Percentiles rank a stretch among this genome's conserved stretches.
These are phyloP conservation scores for Stagonosporopsis chrysanthemi DNA, from an alignment of 2,329 filamentous ascomycete species.

Conservation along the genomic window DNA sequence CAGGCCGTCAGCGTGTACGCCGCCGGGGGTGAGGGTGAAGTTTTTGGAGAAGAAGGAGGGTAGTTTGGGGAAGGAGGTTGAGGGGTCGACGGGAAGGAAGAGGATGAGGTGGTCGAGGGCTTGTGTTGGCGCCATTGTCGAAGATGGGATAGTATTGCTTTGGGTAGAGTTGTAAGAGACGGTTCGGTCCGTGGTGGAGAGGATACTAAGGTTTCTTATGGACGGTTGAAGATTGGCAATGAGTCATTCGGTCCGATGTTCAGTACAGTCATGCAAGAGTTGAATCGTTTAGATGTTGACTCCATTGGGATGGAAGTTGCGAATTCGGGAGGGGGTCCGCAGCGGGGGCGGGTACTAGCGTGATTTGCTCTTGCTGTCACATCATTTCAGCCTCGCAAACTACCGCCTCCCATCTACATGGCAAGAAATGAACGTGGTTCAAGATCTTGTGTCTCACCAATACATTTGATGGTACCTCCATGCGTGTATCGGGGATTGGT, in stretches of 20 bases:
- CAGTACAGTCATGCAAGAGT: not conserved
- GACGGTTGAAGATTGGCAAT: not conserved
- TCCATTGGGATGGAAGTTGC: not conserved
- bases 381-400: constrained; percentile 7
- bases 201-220: not conserved
- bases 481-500: too few species aligned
- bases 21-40: constrained; percentile 68
- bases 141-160: not conserved
- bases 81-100: constrained; percentile 64
- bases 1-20: constrained; percentile 66
- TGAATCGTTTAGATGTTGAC: not conserved
- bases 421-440: not conserved
- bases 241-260: constrained; percentile 5
- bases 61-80: constrained; percentile 48
- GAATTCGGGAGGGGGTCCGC: constrained; percentile 6
- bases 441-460: not conserved
- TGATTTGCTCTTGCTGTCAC: constrained; percentile 2
- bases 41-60: constrained; percentile 60
- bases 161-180: not conserved
- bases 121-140: constrained; percentile 3
- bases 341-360: constrained; percentile 13
- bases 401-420: not conserved
- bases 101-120: constrained; percentile 71
- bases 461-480: not conserved
- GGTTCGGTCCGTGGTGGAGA: not conserved